Base-by-base conservation (phyloP, 352 stramenopile species). In the Globisporangium irregulare region DNA sequence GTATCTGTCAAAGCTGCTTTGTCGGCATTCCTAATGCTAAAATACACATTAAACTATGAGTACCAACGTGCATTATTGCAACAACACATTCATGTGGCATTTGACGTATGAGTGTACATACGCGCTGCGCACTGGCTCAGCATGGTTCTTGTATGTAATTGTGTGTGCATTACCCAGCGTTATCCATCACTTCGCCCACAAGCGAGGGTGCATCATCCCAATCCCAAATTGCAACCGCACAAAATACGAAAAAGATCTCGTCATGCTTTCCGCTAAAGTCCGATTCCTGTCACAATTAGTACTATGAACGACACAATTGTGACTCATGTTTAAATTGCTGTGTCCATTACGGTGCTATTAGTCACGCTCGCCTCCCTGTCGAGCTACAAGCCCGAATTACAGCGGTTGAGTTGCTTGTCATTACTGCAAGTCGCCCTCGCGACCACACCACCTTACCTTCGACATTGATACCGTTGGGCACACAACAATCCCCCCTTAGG, bases 31-130 rank as follows among this genome's bases (percentile, higher is more conserved):
- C 53, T 59, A 24, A 32, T 59, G 12, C 25, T n/a, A 60, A 14
- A 60, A 60, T 60, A 60, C 55, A 60, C 55, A 43, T 43, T 60
- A 60, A 60, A 60, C 55, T 63, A 53, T 51, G 58, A 34, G 53
- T 59, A 38, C 25, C 20, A 36, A 12, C 53, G 53, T 29, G 24
- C 50, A 15, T 38, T 10, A 38, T 50, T 22, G 41, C 27, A 38
- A 22, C 29, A 32, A n/a, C 27, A 18, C 14, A 6, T 27, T 32
- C n/a, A 29, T 62, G 20, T 62, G 4, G 5, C 12, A 62, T 3
- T 32, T 62, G 32, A 29, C 27, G 18, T 34, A 20, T 32, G 29
- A 32, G 4, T 46, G 50, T n/a, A 18, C 50, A 51, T 18, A 51
- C 43, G 18, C 38, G 38, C 38, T 46, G 7, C 43, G 43, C 43